These are phyloP conservation scores for Sporothrix dimorphospora DNA, from an alignment of 2,329 filamentous ascomycete species.

Conservation along the genomic window DNA sequence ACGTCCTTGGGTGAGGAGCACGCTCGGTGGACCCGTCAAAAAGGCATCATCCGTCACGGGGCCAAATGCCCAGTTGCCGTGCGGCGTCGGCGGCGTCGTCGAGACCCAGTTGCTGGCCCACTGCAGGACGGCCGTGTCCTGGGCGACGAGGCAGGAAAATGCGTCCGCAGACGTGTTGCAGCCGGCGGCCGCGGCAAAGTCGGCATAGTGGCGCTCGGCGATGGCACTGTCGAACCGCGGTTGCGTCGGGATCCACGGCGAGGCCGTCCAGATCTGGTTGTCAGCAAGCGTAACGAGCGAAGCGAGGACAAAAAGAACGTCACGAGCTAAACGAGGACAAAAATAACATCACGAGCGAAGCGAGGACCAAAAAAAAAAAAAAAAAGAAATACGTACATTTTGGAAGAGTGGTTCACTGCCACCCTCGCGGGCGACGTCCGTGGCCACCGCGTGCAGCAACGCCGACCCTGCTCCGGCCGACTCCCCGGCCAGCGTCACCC, in stretches of 20 bases:
- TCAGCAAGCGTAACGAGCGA: not conserved
- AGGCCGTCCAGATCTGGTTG: conserved; percentile 23
- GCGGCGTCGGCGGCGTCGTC: conserved; percentile 29
- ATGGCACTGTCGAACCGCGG: conserved; percentile 51
- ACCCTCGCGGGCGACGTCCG: conserved; percentile 38
- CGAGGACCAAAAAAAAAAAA: too few species aligned
- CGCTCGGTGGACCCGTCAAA: conserved; percentile 39
- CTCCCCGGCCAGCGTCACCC: conserved; percentile 52
- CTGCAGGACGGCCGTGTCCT: conserved; percentile 40
- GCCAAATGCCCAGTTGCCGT: conserved; percentile 38
- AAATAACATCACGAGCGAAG: not conserved
- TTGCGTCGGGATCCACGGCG: conserved; percentile 54
- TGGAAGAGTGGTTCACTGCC: conserved; percentile 31
- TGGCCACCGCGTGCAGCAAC: conserved; percentile 42
- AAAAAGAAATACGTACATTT: not conserved
- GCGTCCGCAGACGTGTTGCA: conserved; percentile 40
- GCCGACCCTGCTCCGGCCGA: conserved; percentile 52
- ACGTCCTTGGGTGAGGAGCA: conserved; percentile 37
- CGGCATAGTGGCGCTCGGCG: conserved; percentile 50
- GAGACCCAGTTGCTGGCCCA: conserved; percentile 35
- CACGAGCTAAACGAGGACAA: not conserved
- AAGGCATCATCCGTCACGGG: conserved; percentile 43
- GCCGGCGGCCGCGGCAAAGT: conserved; percentile 47
- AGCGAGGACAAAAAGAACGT: too few species aligned
- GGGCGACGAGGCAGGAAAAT: conserved; percentile 36